Evolutionary conservation across 169 alveolate species (phyloP), one percentile per base, ranked within the genome.

Genomic region (Plasmodium falciparum): DNA sequence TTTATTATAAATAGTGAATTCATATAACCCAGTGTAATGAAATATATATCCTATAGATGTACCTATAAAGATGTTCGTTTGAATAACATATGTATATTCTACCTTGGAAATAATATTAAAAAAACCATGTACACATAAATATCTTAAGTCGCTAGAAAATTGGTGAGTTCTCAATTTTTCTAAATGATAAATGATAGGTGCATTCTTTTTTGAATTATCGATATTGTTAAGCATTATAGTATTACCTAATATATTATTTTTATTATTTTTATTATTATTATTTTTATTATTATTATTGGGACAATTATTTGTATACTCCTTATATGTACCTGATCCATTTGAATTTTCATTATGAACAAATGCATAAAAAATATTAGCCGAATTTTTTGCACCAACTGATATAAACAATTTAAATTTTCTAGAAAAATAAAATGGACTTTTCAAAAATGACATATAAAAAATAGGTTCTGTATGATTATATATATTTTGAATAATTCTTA

Each of bases 321-420:
- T 39, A 5, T 39, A 8, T 39, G 47, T 39, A 39, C 0, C 9
- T 39, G 2, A 6, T 11, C 6, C 47, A 5, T 39, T 39, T 39
- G 5, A 5, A 39, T 39, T 39, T 39, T 39, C 47, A 39, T 39
- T 39, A 39, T 39, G 47, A 39, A 39, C 9, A 54, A 56, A 50
- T 5, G 71, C 50, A 63, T 83, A 83, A 83, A 83, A 83, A 24
- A 83, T 26, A 13, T 83, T 50, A 5, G 59, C 70, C 24, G 91
- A 83, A 52, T 83, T 83, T 54, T 83, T 83, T 56, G 91, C 91
- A 5, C 91, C 91, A 12, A 83, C 91, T 50, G 75, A 69, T 12
- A 54, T 20, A 56, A 83, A 29, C 47, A 83, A 12, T 69, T 71
- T 56, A n/a, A 83, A 71, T 47, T 58, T 67, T 50, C n/a, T 56